Conservation (phyloP, 352 stramenopile species). For the Pythium periplocum region DNA sequence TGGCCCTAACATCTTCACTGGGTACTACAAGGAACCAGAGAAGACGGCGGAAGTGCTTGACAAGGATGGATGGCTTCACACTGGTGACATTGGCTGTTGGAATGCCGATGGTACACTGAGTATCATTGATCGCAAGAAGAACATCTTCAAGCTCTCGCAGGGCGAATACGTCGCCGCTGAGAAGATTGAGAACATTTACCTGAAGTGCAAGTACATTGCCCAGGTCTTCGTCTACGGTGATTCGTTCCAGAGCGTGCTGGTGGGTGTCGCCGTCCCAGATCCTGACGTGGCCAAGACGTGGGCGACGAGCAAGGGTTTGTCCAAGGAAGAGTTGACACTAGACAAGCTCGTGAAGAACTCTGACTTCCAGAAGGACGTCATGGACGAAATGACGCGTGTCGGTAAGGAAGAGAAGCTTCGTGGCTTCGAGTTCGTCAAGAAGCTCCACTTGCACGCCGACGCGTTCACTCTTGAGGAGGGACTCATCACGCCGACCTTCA, state of each 20-base stretch:
- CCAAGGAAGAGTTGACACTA: constrained; percentile 23
- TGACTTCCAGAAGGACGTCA: constrained; percentile 54
- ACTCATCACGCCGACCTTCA: constrained; percentile 94
- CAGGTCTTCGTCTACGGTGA: constrained; percentile 94
- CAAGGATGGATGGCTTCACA: constrained; percentile 91
- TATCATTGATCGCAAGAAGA: constrained; percentile 87
- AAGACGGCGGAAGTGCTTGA: constrained; percentile 89
- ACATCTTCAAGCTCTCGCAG: constrained; percentile 89
- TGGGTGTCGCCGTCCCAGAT: constrained; percentile 89
- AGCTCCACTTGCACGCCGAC: constrained; percentile 79
- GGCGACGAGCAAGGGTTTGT: constrained; percentile 19
- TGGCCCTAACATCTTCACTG: constrained; percentile 73
- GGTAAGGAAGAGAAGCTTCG: constrained; percentile 65
- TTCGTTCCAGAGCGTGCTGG: constrained; percentile 88
- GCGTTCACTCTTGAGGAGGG: constrained; percentile 88
- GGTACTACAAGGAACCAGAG: constrained; percentile 91
- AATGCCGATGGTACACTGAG: constrained; percentile 86
- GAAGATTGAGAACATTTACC: constrained; percentile 94
- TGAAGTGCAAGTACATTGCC: constrained; percentile 83
- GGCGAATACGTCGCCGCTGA: constrained; percentile 94
- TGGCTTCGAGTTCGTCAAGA: constrained; percentile 91
- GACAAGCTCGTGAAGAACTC: constrained; percentile 35
- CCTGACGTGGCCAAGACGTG: constrained; percentile 15
- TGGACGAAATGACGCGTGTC: constrained; percentile 60
- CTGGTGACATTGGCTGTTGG: constrained; percentile 91